These are phyloP conservation scores for Collybia sordida DNA, from an alignment of 768 basidiomycete genomes.

Conservation along the genomic window DNA sequence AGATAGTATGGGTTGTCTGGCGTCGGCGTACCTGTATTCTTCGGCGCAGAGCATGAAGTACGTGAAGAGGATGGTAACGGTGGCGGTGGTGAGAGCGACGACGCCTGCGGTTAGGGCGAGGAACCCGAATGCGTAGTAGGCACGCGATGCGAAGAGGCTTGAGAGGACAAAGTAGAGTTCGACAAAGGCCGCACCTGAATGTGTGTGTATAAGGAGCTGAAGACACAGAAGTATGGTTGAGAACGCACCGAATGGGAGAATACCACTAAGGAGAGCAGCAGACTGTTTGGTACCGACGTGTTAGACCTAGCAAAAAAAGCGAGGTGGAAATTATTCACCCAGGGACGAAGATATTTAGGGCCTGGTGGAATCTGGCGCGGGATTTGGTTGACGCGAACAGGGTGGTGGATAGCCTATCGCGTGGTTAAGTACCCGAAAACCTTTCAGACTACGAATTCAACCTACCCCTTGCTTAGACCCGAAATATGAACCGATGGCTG, in stretches of 20 bases:
- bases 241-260: conserved; percentile 81
- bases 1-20: neutral
- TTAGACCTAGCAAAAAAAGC: conserved; percentile 1
- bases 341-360: conserved; percentile 81
- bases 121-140: conserved; percentile 97
- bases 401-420: conserved; percentile 67
- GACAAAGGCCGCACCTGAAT: conserved; percentile 86
- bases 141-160: conserved; percentile 86
- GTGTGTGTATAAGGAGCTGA: conserved; percentile 7
- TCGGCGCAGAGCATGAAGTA: conserved; percentile 94
- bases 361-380: conserved; percentile 93
- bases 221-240: neutral
- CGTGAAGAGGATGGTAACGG: conserved; percentile 84
- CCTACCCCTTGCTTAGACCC: conserved; percentile 86
- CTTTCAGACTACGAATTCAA: neutral
- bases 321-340: conserved; percentile 47
- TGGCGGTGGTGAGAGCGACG: conserved; percentile 85
- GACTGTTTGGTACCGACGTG: conserved; percentile 38
- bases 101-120: conserved; percentile 83
- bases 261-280: conserved; percentile 80
- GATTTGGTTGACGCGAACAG: conserved; percentile 88
- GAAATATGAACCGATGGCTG: conserved; percentile 81
- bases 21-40: conserved; percentile 72
- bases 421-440: neutral
- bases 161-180: conserved; percentile 93